Conservation (phyloP, 805 yeast species). For the Phaffomyces opuntiae region DNA sequence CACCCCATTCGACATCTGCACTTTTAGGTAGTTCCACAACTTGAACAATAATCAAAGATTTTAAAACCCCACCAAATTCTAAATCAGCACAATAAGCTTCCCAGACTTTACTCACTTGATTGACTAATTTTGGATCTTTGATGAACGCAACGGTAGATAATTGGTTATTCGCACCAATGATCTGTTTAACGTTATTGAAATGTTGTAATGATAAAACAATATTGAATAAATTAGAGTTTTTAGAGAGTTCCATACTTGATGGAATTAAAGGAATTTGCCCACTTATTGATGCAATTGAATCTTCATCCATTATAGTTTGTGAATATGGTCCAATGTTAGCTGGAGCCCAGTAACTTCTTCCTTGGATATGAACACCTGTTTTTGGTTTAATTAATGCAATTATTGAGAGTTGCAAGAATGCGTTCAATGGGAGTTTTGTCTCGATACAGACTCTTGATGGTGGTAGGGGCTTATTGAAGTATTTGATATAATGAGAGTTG, state of each 20-base stretch:
- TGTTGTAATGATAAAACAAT: conserved; percentile 66
- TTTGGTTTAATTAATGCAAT: conserved; percentile 39
- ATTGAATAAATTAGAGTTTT: conserved; percentile 25
- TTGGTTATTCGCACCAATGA: conserved; percentile 39
- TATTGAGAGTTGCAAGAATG: conserved; percentile 53
- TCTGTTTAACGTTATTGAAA: conserved; percentile 52
- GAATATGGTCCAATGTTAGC: conserved; percentile 98
- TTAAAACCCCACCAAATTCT: conserved; percentile 14
- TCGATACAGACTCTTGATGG: conserved; percentile 88
- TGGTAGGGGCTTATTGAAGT: conserved; percentile 59
- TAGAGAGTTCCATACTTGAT: conserved; percentile 46
- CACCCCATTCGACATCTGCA: conserved; percentile 74
- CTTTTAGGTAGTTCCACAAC: conserved; percentile 54
- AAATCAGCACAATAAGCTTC: conserved; percentile 28
- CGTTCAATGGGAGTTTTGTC: conserved; percentile 36
- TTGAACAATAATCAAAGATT: conserved; percentile 41
- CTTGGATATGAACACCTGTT: conserved; percentile 81
- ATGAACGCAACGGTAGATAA: conserved; percentile 51
- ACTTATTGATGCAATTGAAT: conserved; percentile 55
- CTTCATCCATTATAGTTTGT: conserved; percentile 56
- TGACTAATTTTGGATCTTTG: conserved; percentile 27
- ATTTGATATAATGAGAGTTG: conserved; percentile 51
- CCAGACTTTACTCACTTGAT: conserved; percentile 38
- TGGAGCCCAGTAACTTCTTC: conserved; percentile 97
- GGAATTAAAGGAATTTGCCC: conserved; percentile 93